Conservation (phyloP, 371 early-diverging fungal genomes). For the Funneliformis caledonium region DNA sequence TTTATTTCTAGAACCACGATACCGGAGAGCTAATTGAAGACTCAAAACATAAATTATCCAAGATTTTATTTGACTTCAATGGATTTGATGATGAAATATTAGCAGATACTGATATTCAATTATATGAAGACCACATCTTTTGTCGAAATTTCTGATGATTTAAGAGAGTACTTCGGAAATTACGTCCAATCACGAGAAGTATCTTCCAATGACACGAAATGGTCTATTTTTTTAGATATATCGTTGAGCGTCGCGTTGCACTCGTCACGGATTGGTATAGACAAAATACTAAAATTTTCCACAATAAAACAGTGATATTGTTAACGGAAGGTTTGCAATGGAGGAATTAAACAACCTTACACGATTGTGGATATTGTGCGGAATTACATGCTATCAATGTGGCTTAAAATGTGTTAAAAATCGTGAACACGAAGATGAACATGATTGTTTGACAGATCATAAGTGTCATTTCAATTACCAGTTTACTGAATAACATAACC, state of each 20-base stretch:
- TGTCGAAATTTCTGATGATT: neutral
- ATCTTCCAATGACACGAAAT: constrained; percentile 20
- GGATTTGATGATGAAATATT: neutral
- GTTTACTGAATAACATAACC: constrained; percentile 36
- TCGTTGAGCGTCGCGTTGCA: constrained; percentile 8
- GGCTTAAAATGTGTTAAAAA: constrained; percentile 35
- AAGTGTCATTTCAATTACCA: constrained; percentile 40
- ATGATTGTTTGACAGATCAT: constrained; percentile 46
- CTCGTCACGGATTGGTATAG: constrained; percentile 33
- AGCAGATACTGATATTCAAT: neutral
- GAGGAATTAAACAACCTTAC: constrained; percentile 7
- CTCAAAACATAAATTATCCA: neutral
- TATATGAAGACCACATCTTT: neutral
- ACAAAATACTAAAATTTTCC: constrained; percentile 25
- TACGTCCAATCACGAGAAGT: constrained; percentile 2
- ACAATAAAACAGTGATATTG: constrained; percentile 29
- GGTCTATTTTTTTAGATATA: constrained; percentile 20
- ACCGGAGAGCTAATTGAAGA: neutral
- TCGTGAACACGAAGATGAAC: constrained; percentile 34
- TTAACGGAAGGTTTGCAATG: constrained; percentile 8
- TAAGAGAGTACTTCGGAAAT: constrained; percentile 1
- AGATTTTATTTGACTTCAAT: neutral
- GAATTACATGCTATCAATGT: constrained; percentile 33
- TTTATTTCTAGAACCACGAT: neutral
- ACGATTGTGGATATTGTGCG: constrained; percentile 21